A percentile compares a stretch with the other conserved stretches of the same genome.
Evolutionary conservation across 1,139 yeast species (phyloP).

Genomic region (Spathaspora sp.): DNA sequence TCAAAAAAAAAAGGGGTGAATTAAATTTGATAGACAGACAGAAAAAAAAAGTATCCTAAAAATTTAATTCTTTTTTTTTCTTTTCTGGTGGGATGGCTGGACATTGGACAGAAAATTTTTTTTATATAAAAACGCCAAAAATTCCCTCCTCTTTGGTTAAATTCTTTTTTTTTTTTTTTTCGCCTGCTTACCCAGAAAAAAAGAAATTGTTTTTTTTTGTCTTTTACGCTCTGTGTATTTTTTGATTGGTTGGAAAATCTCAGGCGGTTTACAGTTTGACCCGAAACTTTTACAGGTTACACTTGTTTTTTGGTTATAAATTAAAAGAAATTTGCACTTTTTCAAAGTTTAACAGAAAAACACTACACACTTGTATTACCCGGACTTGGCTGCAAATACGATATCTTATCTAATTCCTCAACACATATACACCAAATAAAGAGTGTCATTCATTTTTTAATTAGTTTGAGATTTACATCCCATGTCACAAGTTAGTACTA

Average conservation of each 20-base stretch:
- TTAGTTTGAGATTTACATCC: neutral
- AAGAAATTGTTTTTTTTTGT: neutral
- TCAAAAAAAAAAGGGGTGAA: neutral
- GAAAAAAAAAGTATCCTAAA: neutral
- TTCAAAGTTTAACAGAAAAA: neutral
- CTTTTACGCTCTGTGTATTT: neutral
- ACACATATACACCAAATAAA: too few species aligned
- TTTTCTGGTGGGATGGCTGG: constrained; percentile 1
- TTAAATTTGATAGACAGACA: neutral
- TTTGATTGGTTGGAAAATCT: constrained; percentile 1
- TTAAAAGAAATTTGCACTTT: constrained; percentile 6
- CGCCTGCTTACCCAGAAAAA: neutral
- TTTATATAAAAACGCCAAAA: constrained; percentile 1
- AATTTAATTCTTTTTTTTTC: neutral
- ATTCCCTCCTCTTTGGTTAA: neutral
- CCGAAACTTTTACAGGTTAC: constrained; percentile 5
- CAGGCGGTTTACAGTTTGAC: constrained; percentile 3
- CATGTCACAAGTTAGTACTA: constrained; percentile 25
- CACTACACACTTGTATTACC: neutral
- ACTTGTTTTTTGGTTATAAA: constrained; percentile 5
- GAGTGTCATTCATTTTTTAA: neutral
- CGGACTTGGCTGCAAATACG: constrained; percentile 5
- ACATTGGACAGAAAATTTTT: neutral
- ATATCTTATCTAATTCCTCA: too few species aligned
- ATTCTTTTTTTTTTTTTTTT: neutral